Evolutionary conservation across 78 protist genomes (phyloP).

Genomic region (Capsaspora owczarzaki): DNA sequence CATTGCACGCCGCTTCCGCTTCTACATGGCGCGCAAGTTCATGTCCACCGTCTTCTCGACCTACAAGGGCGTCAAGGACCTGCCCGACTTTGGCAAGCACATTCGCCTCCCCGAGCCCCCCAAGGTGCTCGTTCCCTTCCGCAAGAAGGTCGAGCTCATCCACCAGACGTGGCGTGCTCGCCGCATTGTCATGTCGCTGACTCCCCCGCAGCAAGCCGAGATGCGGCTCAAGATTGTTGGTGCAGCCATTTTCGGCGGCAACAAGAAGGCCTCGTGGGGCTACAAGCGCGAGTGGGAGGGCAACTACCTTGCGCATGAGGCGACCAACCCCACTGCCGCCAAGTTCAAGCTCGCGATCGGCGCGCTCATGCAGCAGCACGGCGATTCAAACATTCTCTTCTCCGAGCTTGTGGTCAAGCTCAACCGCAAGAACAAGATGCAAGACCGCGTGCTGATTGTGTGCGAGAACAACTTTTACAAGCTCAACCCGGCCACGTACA

Average conservation of each 20-base stretch:
- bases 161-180: slow-evolving; percentile 7
- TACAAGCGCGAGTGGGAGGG: slow-evolving; percentile 1
- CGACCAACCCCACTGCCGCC: not conserved
- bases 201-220: not conserved
- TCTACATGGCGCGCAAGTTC: slow-evolving; percentile 4
- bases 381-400: not conserved
- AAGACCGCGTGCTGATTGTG: not conserved
- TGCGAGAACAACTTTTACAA: not conserved
- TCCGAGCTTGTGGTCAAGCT: not conserved
- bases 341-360: not conserved
- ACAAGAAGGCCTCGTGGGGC: not conserved
- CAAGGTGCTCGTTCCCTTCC: not conserved
- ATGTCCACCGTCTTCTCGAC: not conserved
- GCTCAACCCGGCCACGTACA: not conserved
- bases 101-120: not conserved
- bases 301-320: not conserved
- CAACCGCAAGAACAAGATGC: slow-evolving; percentile 2
- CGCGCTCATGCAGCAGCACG: not conserved
- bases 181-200: not conserved
- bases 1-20: not conserved
- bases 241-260: not conserved
- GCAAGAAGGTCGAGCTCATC: not conserved
- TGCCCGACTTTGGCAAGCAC: not conserved
- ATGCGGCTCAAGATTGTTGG: not conserved
- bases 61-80: not conserved